Percentiles rank a stretch among this genome's conserved stretches.
Conservation (phyloP, 768 basidiomycete genomes). For the Crassisporium funariophilum region DNA sequence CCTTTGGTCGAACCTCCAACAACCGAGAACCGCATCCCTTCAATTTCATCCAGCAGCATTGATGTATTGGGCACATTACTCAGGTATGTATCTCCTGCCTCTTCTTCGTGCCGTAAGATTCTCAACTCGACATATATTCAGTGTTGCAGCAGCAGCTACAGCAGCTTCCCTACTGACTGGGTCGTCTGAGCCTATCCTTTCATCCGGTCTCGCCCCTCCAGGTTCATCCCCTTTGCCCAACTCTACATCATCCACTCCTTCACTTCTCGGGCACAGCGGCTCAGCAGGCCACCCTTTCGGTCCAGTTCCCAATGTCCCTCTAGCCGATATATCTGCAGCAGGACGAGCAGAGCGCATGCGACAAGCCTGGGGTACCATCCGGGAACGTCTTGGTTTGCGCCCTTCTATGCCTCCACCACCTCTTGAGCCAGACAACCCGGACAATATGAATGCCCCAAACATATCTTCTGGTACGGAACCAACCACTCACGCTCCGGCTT, state of each 20-base stretch:
- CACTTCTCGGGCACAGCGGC: too few species aligned
- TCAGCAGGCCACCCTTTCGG: constrained; percentile 27
- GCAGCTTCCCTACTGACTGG: constrained; percentile 83
- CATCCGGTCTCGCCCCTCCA: constrained; percentile 52
- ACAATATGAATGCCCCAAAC: constrained; percentile 1
- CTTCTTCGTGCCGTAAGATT: constrained; percentile 6
- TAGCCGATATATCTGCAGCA: constrained; percentile 32
- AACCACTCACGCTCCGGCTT: neutral
- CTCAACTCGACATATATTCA: constrained; percentile 27
- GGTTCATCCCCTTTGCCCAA: constrained; percentile 11
- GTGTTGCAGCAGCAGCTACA: constrained; percentile 91
- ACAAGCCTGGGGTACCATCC: constrained; percentile 66
- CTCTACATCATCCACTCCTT: constrained; percentile 42
- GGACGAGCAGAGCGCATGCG: constrained; percentile 53
- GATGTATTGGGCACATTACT: constrained; percentile 83
- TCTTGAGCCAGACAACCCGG: constrained; percentile 8
- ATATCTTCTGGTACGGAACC: neutral
- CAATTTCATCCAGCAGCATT: constrained; percentile 72
- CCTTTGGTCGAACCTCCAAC: neutral
- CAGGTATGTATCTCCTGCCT: constrained; percentile 55
- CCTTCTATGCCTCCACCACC: constrained; percentile 19
- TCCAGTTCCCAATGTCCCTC: constrained; percentile 48
- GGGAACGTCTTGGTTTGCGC: constrained; percentile 66
- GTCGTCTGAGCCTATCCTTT: constrained; percentile 64
- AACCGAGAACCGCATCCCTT: constrained; percentile 24